phyloP scores from a whole-genome alignment of 2,329 filamentous ascomycete genomes.

The Diaporthe sp. region DNA sequence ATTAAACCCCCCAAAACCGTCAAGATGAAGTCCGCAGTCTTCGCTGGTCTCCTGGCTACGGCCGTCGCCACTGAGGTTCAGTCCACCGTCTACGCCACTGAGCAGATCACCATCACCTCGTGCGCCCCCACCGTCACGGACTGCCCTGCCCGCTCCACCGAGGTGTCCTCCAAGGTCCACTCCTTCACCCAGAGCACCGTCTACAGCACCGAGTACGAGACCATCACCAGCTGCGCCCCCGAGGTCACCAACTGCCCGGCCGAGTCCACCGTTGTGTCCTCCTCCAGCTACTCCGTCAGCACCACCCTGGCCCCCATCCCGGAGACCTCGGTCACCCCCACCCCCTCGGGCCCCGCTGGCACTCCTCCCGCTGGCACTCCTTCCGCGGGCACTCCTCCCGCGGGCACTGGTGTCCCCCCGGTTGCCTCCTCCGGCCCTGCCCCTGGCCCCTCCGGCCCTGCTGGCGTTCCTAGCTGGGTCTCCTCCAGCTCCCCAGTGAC shows the following conservation, averaged over 20 bases:
- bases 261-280: slow-evolving; percentile 48
- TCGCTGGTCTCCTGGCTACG: slow-evolving; percentile 63
- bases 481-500: slow-evolving; percentile 39
- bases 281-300: slow-evolving; percentile 56
- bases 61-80: slow-evolving; percentile 54
- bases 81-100: slow-evolving; percentile 69
- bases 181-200: slow-evolving; percentile 74
- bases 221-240: slow-evolving; percentile 72
- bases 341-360: slow-evolving; percentile 44
- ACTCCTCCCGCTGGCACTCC: slow-evolving; percentile 39
- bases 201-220: slow-evolving; percentile 71
- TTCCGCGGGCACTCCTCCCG: slow-evolving; percentile 3
- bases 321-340: slow-evolving; percentile 49
- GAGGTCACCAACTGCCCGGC: slow-evolving; percentile 67
- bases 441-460: slow-evolving; percentile 40
- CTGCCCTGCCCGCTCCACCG: slow-evolving; percentile 58
- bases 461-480: slow-evolving; percentile 32
- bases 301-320: slow-evolving; percentile 53
- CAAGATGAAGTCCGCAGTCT: slow-evolving; percentile 74
- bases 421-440: slow-evolving; percentile 42
- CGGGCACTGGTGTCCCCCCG: slow-evolving; percentile 40
- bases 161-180: slow-evolving; percentile 68
- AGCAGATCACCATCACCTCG: slow-evolving; percentile 73
- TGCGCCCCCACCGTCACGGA: slow-evolving; percentile 68
- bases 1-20: slow-evolving; percentile 46